phyloP scores from a whole-genome alignment of 371 early-diverging fungal species.

The Mucor lusitanicus region DNA sequence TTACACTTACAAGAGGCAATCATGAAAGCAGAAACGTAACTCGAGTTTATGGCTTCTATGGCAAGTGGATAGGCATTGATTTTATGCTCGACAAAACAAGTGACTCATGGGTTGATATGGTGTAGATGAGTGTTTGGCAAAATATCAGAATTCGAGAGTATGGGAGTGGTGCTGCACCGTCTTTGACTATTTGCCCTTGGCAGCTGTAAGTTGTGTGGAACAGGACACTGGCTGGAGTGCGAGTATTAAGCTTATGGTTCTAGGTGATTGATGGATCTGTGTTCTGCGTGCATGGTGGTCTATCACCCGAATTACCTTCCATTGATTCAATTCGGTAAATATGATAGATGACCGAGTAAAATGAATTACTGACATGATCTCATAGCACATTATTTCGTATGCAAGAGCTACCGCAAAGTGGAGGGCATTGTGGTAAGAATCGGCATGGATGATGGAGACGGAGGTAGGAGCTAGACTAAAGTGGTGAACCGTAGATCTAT shows the following conservation, averaged over 20 bases:
- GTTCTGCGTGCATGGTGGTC: conserved; percentile 99
- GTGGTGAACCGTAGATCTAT: conserved; percentile 62
- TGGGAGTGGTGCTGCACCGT: conserved; percentile 99
- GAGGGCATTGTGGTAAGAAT: conserved; percentile 48
- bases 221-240: background rate
- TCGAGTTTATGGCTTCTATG: conserved; percentile 99
- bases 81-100: background rate
- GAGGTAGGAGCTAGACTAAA: background rate
- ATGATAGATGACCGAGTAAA: background rate
- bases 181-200: conserved; percentile 97
- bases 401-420: conserved; percentile 54
- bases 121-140: conserved; percentile 76
- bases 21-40: conserved; percentile 99
- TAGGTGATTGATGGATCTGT: conserved; percentile 53
- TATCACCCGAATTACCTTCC: conserved; percentile 91
- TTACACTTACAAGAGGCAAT: conserved; percentile 97
- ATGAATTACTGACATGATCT: conserved; percentile 73
- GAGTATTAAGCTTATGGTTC: background rate
- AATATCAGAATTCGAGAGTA: conserved; percentile 97
- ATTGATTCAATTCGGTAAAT: conserved; percentile 51
- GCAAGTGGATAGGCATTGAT: conserved; percentile 25
- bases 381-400: conserved; percentile 64
- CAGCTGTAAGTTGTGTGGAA: conserved; percentile 70
- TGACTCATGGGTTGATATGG: background rate
- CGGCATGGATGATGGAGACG: background rate